Conservation (phyloP, 768 basidiomycete genomes). For the Boletus huronensis region DNA sequence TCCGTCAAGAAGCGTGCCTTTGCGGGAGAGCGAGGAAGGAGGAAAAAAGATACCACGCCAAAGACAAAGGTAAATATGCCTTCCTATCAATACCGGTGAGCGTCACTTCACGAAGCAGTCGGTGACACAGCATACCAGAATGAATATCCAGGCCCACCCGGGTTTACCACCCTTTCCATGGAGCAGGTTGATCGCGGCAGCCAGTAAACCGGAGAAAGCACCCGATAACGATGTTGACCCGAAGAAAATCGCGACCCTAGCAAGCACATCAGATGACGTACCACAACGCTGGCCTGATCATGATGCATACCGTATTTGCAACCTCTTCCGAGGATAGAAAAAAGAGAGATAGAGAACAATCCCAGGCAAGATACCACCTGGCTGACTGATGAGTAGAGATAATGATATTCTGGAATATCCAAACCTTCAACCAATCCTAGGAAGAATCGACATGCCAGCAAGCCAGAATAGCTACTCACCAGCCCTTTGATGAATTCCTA, state of each 20-base stretch:
- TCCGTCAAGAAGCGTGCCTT: conserved; percentile 48
- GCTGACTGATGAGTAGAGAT: conserved; percentile 1
- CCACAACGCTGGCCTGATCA: not conserved
- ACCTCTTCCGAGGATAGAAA: conserved; percentile 36
- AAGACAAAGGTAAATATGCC: conserved; percentile 62
- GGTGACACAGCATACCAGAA: conserved; percentile 34
- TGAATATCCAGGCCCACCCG: conserved; percentile 65
- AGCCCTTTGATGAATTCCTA: conserved; percentile 32
- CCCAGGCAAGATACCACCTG: conserved; percentile 59
- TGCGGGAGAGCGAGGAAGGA: conserved; percentile 45
- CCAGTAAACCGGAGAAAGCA: conserved; percentile 63
- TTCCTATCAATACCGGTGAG: conserved; percentile 33
- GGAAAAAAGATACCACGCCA: conserved; percentile 47
- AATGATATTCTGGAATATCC: not conserved
- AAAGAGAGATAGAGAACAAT: conserved; percentile 55
- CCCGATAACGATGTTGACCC: conserved; percentile 51
- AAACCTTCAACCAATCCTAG: conserved; percentile 59
- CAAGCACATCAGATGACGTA: conserved; percentile 1
- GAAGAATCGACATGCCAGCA: conserved; percentile 48
- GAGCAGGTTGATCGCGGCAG: conserved; percentile 57
- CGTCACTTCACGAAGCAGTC: not conserved
- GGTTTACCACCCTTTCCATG: conserved; percentile 46
- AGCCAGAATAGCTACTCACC: conserved; percentile 48
- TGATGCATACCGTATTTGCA: conserved; percentile 22
- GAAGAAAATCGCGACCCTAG: conserved; percentile 39